phyloP scores from a whole-genome alignment of 257 asterid species.

The Handroanthus guayacan region DNA sequence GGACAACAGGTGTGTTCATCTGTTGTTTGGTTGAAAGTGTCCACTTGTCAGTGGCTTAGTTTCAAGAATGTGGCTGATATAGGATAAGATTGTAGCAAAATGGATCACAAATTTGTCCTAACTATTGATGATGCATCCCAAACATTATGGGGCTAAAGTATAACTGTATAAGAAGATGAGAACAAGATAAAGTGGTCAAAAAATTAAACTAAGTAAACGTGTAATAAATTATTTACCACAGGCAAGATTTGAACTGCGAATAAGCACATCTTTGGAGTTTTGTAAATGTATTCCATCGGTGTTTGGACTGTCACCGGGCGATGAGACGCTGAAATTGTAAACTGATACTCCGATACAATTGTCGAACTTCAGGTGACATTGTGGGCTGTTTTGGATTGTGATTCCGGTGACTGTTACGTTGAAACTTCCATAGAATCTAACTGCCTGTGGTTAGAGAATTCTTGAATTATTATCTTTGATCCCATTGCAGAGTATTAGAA shows the following conservation, averaged over 20 bases:
- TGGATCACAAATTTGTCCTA: conserved; percentile 30
- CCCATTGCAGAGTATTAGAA: not conserved
- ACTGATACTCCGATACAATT: conserved; percentile 81
- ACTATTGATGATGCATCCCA: not conserved
- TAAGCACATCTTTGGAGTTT: conserved; percentile 82
- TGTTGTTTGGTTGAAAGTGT: conserved; percentile 46
- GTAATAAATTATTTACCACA: conserved; percentile 64
- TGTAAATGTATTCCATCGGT: conserved; percentile 95
- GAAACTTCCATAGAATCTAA: conserved; percentile 86
- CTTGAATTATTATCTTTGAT: not conserved
- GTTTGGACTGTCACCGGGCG: conserved; percentile 94
- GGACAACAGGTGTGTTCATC: conserved; percentile 31
- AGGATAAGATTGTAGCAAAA: conserved; percentile 44
- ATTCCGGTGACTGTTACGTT: conserved; percentile 85
- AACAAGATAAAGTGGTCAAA: not conserved
- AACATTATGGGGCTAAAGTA: not conserved
- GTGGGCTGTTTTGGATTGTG: conserved; percentile 78
- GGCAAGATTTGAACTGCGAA: conserved; percentile 65
- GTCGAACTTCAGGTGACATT: conserved; percentile 88
- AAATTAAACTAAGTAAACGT: not conserved
- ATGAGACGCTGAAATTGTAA: conserved; percentile 62
- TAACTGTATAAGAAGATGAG: not conserved
- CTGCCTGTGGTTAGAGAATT: conserved; percentile 57
- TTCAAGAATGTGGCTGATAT: conserved; percentile 35
- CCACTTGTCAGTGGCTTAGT: conserved; percentile 27